Conservation (phyloP, 441 rosid genomes). For the Sinapis alba region DNA sequence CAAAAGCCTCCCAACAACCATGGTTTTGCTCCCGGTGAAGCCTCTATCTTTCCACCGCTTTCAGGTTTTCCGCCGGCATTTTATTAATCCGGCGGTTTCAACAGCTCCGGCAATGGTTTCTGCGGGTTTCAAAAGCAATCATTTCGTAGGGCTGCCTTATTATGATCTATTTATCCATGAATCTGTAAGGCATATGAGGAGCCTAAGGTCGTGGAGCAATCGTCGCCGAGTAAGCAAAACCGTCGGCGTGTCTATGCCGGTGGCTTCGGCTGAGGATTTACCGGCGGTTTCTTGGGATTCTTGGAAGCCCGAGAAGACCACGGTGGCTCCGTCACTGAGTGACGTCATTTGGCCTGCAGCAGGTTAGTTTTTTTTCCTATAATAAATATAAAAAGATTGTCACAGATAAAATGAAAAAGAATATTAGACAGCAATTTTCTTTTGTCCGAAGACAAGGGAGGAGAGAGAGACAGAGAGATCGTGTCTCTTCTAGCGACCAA, state of each 20-base stretch:
- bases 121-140: constrained; percentile 1
- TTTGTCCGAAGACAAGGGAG: constrained; percentile 23
- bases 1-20: constrained; percentile 18
- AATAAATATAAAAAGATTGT: background rate
- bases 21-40: constrained; percentile 35
- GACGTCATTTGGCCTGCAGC: constrained; percentile 90
- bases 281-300: constrained; percentile 54
- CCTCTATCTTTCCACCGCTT: constrained; percentile 20
- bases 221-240: constrained; percentile 28
- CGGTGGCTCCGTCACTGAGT: constrained; percentile 53
- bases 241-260: constrained; percentile 36
- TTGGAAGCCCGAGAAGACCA: constrained; percentile 62
- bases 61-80: constrained; percentile 15
- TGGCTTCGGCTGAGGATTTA: constrained; percentile 32
- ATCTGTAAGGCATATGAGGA: constrained; percentile 19
- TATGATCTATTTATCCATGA: constrained; percentile 22
- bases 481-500: constrained; percentile 33
- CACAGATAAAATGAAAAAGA: background rate
- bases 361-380: constrained; percentile 43
- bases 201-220: constrained; percentile 25
- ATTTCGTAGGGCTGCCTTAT: constrained; percentile 15
- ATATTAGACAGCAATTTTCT: background rate
- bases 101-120: constrained; percentile 7
- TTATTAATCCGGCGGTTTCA: background rate
- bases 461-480: constrained; percentile 17